Evolutionary conservation across 352 stramenopile genomes (phyloP).

Genomic region (Phytophthora brassicae): DNA sequence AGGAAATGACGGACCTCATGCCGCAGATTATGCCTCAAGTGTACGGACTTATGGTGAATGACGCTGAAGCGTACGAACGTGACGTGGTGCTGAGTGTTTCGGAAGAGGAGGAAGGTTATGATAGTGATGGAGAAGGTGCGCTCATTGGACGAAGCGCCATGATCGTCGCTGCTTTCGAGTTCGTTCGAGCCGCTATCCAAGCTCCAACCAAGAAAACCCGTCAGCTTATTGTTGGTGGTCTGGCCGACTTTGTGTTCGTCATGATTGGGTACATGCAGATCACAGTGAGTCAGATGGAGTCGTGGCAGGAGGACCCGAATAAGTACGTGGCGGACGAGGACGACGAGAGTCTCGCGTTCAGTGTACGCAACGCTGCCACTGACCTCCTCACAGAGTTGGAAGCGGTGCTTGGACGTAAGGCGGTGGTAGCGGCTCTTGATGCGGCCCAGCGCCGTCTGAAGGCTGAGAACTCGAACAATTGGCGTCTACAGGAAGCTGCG

Average conservation of each 20-base stretch:
- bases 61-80: conserved; percentile 52
- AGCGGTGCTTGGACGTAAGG: conserved; percentile 60
- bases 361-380: conserved; percentile 68
- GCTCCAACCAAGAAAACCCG: conserved; percentile 82
- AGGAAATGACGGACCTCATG: conserved; percentile 74
- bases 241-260: conserved; percentile 74
- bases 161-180: conserved; percentile 74
- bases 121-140: conserved; percentile 73
- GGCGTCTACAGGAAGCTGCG: conserved; percentile 75
- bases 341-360: conserved; percentile 80
- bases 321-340: conserved; percentile 87
- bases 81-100: conserved; percentile 52
- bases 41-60: conserved; percentile 51
- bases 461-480: conserved; percentile 46
- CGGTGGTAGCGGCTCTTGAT: conserved; percentile 53
- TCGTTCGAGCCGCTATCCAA: conserved; percentile 68
- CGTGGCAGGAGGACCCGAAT: conserved; percentile 80
- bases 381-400: conserved; percentile 72
- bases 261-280: conserved; percentile 89
- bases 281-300: conserved; percentile 67
- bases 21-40: conserved; percentile 74
- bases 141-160: conserved; percentile 68
- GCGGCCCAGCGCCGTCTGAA: conserved; percentile 69
- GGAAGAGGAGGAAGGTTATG: conserved; percentile 70
- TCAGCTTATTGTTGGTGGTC: conserved; percentile 47